Percentiles rank a stretch among this genome's conserved stretches.
These are phyloP conservation scores for Suillus ampliporus DNA, from an alignment of 768 basidiomycete genomes.

Conservation along the genomic window DNA sequence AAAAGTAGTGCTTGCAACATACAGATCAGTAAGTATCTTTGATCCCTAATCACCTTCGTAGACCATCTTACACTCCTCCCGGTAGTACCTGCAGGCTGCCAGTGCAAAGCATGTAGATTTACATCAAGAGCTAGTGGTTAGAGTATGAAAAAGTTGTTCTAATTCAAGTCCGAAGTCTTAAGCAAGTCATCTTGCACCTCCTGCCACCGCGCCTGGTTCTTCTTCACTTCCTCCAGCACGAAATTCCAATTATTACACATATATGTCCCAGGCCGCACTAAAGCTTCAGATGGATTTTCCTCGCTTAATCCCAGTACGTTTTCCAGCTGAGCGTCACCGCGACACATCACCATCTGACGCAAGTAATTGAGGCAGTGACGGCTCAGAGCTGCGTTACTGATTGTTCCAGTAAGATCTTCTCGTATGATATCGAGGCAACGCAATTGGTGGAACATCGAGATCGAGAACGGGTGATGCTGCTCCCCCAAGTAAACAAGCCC, in stretches of 20 bases:
- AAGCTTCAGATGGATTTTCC: background rate
- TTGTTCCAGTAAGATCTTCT: constrained; percentile 19
- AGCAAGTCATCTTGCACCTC: too few relatives aligned
- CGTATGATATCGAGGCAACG: constrained; percentile 47
- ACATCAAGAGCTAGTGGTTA: too few relatives aligned
- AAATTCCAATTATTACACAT: background rate
- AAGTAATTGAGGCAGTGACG: constrained; percentile 49
- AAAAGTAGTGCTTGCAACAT: too few relatives aligned
- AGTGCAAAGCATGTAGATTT: too few relatives aligned
- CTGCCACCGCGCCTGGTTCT: background rate
- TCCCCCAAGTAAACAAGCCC: constrained; percentile 33
- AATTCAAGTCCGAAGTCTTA: too few relatives aligned
- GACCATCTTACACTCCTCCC: too few relatives aligned
- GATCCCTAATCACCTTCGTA: too few relatives aligned
- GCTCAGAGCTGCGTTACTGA: background rate
- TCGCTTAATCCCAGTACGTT: constrained; percentile 9
- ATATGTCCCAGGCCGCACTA: background rate
- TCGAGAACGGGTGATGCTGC: constrained; percentile 34
- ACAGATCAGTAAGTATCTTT: too few relatives aligned
- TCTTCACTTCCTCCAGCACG: background rate
- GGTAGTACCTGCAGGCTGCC: too few relatives aligned
- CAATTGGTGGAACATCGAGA: constrained; percentile 47
- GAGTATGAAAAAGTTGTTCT: too few relatives aligned
- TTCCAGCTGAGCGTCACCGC: constrained; percentile 39
- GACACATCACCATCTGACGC: constrained; percentile 44